Conservation (phyloP, 2,329 filamentous ascomycete genomes). For the Chaetomium olivaceum region DNA sequence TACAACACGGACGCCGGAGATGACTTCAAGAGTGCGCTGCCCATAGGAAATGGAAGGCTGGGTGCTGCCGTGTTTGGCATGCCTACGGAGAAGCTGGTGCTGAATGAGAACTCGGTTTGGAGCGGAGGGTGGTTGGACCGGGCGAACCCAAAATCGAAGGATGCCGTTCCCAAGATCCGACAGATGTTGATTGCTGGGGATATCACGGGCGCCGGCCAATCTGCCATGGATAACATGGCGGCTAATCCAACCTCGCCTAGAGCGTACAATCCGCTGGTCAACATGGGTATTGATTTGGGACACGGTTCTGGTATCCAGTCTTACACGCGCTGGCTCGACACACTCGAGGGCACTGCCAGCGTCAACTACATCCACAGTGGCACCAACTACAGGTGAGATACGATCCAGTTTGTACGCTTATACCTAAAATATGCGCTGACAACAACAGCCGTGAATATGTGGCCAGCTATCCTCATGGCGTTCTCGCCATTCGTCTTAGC, state of each 20-base stretch:
- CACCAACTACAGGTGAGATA: slow-evolving; percentile 7
- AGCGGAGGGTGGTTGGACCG: slow-evolving; percentile 3
- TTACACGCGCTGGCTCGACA: slow-evolving; percentile 13
- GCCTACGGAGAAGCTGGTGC: slow-evolving; percentile 2
- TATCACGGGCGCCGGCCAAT: slow-evolving; percentile 8
- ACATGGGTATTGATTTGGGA: slow-evolving; percentile 5
- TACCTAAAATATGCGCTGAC: not conserved
- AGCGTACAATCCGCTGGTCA: slow-evolving; percentile 6
- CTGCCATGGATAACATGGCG: slow-evolving; percentile 8
- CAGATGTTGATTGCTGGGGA: slow-evolving; percentile 4
- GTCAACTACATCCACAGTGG: slow-evolving; percentile 2
- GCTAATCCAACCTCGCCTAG: slow-evolving; percentile 8
- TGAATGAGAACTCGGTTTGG: slow-evolving; percentile 17
- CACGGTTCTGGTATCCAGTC: not conserved
- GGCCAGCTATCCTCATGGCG: slow-evolving; percentile 10
- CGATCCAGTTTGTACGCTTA: not conserved
- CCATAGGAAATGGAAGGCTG: slow-evolving; percentile 12
- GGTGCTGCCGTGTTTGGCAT: slow-evolving; percentile 1
- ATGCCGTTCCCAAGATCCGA: not conserved
- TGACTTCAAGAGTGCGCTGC: slow-evolving; percentile 3
- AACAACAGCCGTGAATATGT: slow-evolving; percentile 8
- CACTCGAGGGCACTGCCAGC: not conserved
- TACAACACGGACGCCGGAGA: slow-evolving; percentile 8
- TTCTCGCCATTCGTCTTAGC: slow-evolving; percentile 1
- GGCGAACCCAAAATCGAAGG: slow-evolving; percentile 8